phyloP scores from a whole-genome alignment of 2,329 filamentous ascomycete genomes.

The Paracorniculantispora psalliotae region DNA sequence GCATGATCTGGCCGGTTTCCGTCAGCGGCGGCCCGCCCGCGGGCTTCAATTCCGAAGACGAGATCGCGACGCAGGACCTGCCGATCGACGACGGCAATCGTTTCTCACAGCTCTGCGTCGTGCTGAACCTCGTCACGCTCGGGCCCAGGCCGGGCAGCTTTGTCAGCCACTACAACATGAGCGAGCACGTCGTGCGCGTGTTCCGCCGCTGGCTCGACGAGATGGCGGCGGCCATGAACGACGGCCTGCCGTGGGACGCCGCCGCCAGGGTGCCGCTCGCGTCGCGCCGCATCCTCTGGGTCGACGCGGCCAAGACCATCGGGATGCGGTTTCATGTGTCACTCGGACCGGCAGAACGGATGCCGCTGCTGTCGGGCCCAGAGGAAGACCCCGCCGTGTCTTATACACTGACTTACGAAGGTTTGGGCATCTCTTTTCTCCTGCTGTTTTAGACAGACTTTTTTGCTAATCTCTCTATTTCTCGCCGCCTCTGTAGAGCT shows the following conservation, averaged over 20 bases:
- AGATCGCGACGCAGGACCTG: conserved; percentile 49
- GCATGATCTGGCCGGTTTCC: conserved; percentile 12
- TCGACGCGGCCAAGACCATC: conserved; percentile 54
- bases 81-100: conserved; percentile 64
- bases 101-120: conserved; percentile 69
- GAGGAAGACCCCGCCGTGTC: conserved; percentile 63
- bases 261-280: conserved; percentile 14
- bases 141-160: conserved; percentile 58
- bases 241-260: conserved; percentile 13
- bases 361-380: conserved; percentile 49
- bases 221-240: conserved; percentile 32
- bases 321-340: conserved; percentile 63
- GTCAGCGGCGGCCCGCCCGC: conserved; percentile 10
- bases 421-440: conserved; percentile 37
- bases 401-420: conserved; percentile 68
- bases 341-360: conserved; percentile 28
- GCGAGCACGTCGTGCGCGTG: conserved; percentile 63
- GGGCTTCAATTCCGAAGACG: conserved; percentile 18
- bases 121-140: conserved; percentile 61
- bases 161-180: conserved; percentile 58
- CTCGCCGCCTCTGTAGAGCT: background rate
- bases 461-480: background rate
- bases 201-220: conserved; percentile 67
- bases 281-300: conserved; percentile 57
- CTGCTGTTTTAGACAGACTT: background rate